Evolutionary conservation across 108 stramenopile genomes (phyloP), one percentile per base, ranked within the genome.

Genomic region (Skeletonema costatum): DNA sequence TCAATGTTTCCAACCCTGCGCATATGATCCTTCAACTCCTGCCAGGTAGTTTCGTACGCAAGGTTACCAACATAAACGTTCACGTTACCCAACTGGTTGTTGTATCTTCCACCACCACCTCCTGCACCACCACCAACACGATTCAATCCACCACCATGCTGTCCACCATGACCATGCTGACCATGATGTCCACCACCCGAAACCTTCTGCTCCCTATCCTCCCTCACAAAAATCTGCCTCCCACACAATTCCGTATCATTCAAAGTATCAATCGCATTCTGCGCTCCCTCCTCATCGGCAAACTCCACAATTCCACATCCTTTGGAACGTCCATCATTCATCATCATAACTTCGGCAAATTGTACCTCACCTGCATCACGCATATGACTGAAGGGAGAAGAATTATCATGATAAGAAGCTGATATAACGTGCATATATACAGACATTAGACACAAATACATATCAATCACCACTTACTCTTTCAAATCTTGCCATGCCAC

Each of bases 1-100:
- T 96, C 92, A 51, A 97, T 91, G 72, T 93, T 93, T 32, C 98
- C 98, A 60, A 92, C 93, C 29, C 69, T 74, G 62, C 93, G 85
- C 97, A 97, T 97, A 83, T 97, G 97, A 85, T 97, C 95, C 83
- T 97, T 98, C 38, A 99, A 77, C 73, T 93, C 94, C 76, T 98
- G 96, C 96, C 97, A 98, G 48, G 80, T 83, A 16, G 87, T 89
- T 44, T 88, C 93, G 66, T 92, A 97, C 35, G 84, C 68, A 16
- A 98, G 84, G 70, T 96, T 96, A 62, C 94, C 92, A 6, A 97
- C 93, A 77, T 90, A 96, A 46, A 95, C 92, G 36, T 67, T 74
- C 42, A 87, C 73, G 25, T 76, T 87, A 32, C 77, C 81, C n/a
- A 25, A 19, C 30, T 72, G 60, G n/a, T 74, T 35, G 3, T 60